phyloP scores from a whole-genome alignment of 179 eudicot species.

The Gypsophila paniculata region DNA sequence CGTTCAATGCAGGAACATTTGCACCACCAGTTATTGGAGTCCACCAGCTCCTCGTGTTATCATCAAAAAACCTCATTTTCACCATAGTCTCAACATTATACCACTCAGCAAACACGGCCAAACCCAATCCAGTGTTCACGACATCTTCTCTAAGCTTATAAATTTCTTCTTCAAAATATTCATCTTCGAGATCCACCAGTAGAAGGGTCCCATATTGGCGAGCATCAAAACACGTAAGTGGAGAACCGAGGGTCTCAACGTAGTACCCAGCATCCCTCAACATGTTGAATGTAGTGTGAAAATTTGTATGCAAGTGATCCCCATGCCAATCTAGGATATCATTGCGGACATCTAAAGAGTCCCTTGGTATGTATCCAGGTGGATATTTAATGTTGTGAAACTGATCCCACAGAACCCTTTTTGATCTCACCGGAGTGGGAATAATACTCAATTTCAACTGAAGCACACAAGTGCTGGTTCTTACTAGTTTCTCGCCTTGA shows the following conservation, averaged over 20 bases:
- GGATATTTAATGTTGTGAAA: slow-evolving; percentile 94
- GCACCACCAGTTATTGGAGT: slow-evolving; percentile 95
- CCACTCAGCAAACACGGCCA: slow-evolving; percentile 91
- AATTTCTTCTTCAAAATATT: slow-evolving; percentile 79
- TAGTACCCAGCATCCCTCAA: slow-evolving; percentile 87
- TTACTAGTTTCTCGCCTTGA: slow-evolving; percentile 57
- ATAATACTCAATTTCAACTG: slow-evolving; percentile 70
- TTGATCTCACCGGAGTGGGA: slow-evolving; percentile 84
- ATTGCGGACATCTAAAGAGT: slow-evolving; percentile 95
- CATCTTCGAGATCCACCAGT: slow-evolving; percentile 97
- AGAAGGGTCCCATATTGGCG: slow-evolving; percentile 81
- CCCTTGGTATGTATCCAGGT: slow-evolving; percentile 95
- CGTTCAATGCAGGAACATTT: slow-evolving; percentile 87
- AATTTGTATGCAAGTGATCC: slow-evolving; percentile 93
- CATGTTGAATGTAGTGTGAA: slow-evolving; percentile 91
- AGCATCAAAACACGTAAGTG: slow-evolving; percentile 97
- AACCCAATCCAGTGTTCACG: slow-evolving; percentile 64
- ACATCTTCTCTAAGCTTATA: slow-evolving; percentile 75
- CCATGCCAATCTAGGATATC: slow-evolving; percentile 99
- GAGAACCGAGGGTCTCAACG: slow-evolving; percentile 95
- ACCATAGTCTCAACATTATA: slow-evolving; percentile 93
- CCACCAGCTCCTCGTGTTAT: slow-evolving; percentile 98
- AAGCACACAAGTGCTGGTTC: slow-evolving; percentile 68
- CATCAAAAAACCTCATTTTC: slow-evolving; percentile 94
- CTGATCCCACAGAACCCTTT: slow-evolving; percentile 88